A percentile compares a stretch with the other conserved stretches of the same genome.
These are phyloP conservation scores for Flaveria bidentis DNA, from an alignment of 129 eudicot species.

Conservation along the genomic window DNA sequence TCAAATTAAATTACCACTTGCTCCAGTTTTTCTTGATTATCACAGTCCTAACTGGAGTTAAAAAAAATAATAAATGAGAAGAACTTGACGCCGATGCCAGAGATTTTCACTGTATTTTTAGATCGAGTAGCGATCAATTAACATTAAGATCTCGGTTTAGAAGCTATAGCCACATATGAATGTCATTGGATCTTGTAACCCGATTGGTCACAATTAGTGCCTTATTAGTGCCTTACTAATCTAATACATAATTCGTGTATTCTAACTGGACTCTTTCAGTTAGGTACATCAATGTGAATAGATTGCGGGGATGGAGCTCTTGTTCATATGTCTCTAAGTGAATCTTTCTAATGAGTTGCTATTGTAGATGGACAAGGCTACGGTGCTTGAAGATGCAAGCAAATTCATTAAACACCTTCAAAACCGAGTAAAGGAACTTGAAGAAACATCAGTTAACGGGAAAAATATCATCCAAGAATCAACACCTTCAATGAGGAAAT, in stretches of 20 bases:
- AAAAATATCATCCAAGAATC: slow-evolving; percentile 13
- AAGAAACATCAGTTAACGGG: slow-evolving; percentile 14
- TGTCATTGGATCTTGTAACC: neutral
- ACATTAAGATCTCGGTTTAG: too few species aligned
- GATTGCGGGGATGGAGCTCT: neutral
- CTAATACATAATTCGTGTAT: neutral
- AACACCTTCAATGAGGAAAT: slow-evolving; percentile 20
- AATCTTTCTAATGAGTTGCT: neutral
- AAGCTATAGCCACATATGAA: too few species aligned
- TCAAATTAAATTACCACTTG: too few species aligned
- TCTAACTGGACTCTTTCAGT: neutral
- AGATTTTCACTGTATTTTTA: too few species aligned
- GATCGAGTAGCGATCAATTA: too few species aligned
- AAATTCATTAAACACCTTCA: slow-evolving; percentile 32
- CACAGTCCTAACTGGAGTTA: too few species aligned
- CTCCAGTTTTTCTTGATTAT: too few species aligned
- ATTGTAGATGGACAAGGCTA: slow-evolving; percentile 37
- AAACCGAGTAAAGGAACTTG: slow-evolving; percentile 38
- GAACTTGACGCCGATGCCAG: too few species aligned
- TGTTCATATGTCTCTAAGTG: neutral
- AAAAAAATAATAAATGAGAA: too few species aligned
- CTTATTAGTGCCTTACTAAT: neutral
- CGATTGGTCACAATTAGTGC: neutral
- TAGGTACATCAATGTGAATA: neutral
- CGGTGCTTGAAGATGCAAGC: slow-evolving; percentile 36